Evolutionary conservation across 176 grass and related monocot genomes (phyloP), one percentile per base, ranked within the genome.

Genomic region (Thinopyrum elongatum): DNA sequence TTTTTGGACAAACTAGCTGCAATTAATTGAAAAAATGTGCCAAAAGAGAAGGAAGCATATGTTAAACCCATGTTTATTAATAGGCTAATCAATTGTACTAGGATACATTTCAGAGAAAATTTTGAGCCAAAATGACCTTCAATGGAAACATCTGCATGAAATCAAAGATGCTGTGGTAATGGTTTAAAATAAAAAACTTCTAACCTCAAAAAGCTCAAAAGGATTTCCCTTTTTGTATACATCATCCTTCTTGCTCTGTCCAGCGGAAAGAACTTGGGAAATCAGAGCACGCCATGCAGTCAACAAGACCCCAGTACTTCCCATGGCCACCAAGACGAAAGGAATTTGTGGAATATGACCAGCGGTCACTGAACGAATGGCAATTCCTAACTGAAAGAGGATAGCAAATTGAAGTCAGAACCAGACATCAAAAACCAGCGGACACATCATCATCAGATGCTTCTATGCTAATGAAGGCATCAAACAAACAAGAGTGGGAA

Each of bases 121-220:
- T 55, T 23, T 57, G 26, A 70, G 22, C 7, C 36, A 29, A 42
- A 72, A 80, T 23, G 25, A 15, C 3, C 44, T 41, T 64, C 15
- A 10, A 34, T 57, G 21, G 8, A 85, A 76, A 85, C 17, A 80
- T 74, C 28, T 23, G 15, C 33, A 82, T 39, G 8, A 75, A 44
- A 23, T 38, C 6, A 74, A 70, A 27, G 1, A 64, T 53, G 26
- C 10, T 80, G 26, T 41, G 33, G 44, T 62, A 76, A 70, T 51
- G 67, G 29, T 16, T 34, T 68, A 6, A 68, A 42, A 41, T 38
- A 73, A 13, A 33, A 42, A 23, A 25, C 28, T 66, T 53, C 85
- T 90, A 64, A 98, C 93, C 91, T 95, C 95, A 82, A 99, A 94
- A 71, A 99, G 97, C 59, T 98, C 95, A 36, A 98, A 98, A 47